Base-by-base conservation (phyloP, 2,329 filamentous ascomycete species). In the Magnaporthales sp. region DNA sequence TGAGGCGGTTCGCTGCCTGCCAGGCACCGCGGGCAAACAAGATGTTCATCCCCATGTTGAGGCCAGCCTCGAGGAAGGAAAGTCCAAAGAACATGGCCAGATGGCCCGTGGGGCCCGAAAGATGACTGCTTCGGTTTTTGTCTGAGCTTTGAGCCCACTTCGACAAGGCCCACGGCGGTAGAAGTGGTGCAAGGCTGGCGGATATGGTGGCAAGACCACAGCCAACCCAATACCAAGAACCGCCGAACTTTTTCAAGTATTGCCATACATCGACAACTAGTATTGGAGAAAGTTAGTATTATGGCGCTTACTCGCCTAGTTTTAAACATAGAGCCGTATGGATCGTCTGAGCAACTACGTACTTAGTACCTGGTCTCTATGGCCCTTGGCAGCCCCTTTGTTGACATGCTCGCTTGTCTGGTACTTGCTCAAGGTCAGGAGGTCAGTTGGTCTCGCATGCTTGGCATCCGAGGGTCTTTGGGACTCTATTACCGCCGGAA, bases 1-100 rank as follows among this genome's bases (percentile, higher is more conserved):
- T 85, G 60, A 87, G 78, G 38, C 74, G 78, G 32, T 79, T 78
- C 0, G 84, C 85, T 2, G 85, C 85, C n/a, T 77, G 75, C 85
- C 85, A 87, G 7, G 81, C 81, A 24, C 84, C 84, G 70, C 27
- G 27, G 11, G 63, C 46, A 30, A 31, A 65, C 27, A 58, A 19
- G 19, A 65, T 51, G 15, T 29, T 6, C 63, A 56, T 30, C 1
- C 9, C 15, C 22, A 60, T 51, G 7, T 80, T 81, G 71, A 84
- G 76, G 26, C 79, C 63, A 4, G 77, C 80, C 54, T 77, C 80
- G 38, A 81, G 76, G 0, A 80, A 63, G 11, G 80, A 75, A 64
- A 79, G 85, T 0, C 76, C 71, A 9, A 83, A 68, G 1, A 80
- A 80, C 62, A 84, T 75, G 2, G 73, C 77, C 0, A 81, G 79